Conservation (phyloP, 148 eudicot species). For the Amaranthus cruentus region DNA sequence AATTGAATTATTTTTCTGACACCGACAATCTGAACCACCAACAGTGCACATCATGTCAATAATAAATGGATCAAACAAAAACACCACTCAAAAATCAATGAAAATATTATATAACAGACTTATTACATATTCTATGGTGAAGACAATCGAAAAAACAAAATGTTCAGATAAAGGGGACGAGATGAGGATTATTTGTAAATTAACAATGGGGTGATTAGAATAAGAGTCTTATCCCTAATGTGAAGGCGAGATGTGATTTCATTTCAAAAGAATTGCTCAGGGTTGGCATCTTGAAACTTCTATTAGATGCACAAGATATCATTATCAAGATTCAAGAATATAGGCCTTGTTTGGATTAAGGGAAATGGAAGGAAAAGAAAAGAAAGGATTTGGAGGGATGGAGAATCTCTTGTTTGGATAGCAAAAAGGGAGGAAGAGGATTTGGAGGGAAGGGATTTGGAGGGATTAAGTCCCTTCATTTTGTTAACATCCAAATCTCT, state of each 20-base stretch:
- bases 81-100: background rate
- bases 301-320: background rate
- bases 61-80: background rate
- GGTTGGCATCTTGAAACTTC: too few relatives aligned
- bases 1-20: background rate
- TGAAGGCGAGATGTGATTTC: background rate
- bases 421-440: background rate
- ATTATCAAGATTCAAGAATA: background rate
- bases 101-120: background rate
- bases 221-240: background rate
- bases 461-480: too few relatives aligned
- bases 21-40: background rate
- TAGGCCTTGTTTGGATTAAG: too few relatives aligned
- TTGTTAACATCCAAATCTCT: too few relatives aligned
- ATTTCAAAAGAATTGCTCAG: too few relatives aligned
- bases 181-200: background rate
- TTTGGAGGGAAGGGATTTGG: too few relatives aligned
- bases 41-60: background rate
- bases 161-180: background rate
- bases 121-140: background rate
- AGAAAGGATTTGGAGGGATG: too few relatives aligned
- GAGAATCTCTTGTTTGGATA: background rate
- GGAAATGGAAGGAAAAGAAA: too few relatives aligned
- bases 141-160: background rate
- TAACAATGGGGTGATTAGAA: background rate